These are phyloP conservation scores for Aureobasidium lini DNA, from an alignment of 2,329 filamentous ascomycete genomes.

Conservation along the genomic window DNA sequence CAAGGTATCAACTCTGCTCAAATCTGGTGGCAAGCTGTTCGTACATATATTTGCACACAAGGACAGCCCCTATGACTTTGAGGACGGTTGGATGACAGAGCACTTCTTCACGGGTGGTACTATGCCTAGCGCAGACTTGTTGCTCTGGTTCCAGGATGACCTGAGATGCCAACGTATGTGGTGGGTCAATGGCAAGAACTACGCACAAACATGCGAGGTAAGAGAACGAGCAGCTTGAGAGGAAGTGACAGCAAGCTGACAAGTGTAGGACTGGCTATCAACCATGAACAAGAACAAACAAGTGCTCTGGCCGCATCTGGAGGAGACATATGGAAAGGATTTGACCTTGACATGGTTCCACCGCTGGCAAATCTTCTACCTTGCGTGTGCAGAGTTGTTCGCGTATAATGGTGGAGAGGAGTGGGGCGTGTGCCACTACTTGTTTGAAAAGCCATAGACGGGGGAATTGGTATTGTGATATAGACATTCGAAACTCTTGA, in stretches of 20 bases:
- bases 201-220: constrained; percentile 59
- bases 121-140: constrained; percentile 60
- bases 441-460: constrained; percentile 51
- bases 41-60: constrained; percentile 62
- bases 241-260: neutral
- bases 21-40: constrained; percentile 58
- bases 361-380: constrained; percentile 65
- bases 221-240: neutral
- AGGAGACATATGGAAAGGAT: constrained; percentile 57
- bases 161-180: constrained; percentile 55
- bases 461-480: constrained; percentile 9
- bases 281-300: constrained; percentile 54
- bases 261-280: constrained; percentile 50
- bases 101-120: constrained; percentile 68
- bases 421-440: constrained; percentile 60
- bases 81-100: constrained; percentile 66
- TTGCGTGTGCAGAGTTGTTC: constrained; percentile 65
- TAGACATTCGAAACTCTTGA: neutral
- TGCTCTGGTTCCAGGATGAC: constrained; percentile 60
- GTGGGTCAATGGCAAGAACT: constrained; percentile 64
- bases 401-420: constrained; percentile 57
- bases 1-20: constrained; percentile 54
- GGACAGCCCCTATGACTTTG: constrained; percentile 61
- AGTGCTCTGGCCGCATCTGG: constrained; percentile 55
- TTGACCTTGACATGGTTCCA: constrained; percentile 57